Evolutionary conservation across 2,329 filamentous ascomycete species (phyloP), one percentile per base, ranked within the genome.

Genomic region (Trichocomaceae sp.): DNA sequence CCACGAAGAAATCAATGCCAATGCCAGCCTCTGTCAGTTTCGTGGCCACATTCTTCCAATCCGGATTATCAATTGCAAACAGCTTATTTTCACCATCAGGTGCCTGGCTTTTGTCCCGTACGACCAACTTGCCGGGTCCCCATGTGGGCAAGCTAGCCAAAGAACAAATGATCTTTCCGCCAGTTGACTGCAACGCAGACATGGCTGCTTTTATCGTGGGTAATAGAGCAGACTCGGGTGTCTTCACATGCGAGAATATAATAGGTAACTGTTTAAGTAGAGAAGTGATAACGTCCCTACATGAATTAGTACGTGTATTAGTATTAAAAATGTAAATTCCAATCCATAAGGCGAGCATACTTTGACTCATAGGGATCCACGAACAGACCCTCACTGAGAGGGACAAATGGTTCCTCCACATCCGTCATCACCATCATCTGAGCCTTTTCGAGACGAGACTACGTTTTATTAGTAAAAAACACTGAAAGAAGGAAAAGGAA

Each of bases 341-440:
- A 45, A 12, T 33, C 19, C 19, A 45, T 8, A 31, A 26, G 10
- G 29, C 10, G 31, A 42, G 64, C 76, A 54, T 74, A 83, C 78
- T 87, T 92, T 46, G 90, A 93, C 69, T 96, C 89, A 63, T 90
- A 85, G 1, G 93, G 90, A 69, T 99, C 92, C 15, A 97, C 92
- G 69, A 97, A 97, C 9, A 99, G 79, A 15, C 92, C 91, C 56
- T 95, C 88, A 59, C 88, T 90, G 17, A 99, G 78, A 2, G 93
- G 91, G 15, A 97, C 84, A 69, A 99, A 99, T 0, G 93, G 93
- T 62, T 99, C 93, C 64, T 97, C 91, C 48, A 99, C 81, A 67
- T 99, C 93, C 3, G 93, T 88, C 89, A 99, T 96, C 50, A 99
- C 91, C 78, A 99, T 83, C 90, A 99, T 96, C 68, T 99, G 93